Evolutionary conservation across 2,329 filamentous ascomycete genomes (phyloP), one percentile per base, ranked within the genome.

Genomic region (Diplodia scrobiculata): DNA sequence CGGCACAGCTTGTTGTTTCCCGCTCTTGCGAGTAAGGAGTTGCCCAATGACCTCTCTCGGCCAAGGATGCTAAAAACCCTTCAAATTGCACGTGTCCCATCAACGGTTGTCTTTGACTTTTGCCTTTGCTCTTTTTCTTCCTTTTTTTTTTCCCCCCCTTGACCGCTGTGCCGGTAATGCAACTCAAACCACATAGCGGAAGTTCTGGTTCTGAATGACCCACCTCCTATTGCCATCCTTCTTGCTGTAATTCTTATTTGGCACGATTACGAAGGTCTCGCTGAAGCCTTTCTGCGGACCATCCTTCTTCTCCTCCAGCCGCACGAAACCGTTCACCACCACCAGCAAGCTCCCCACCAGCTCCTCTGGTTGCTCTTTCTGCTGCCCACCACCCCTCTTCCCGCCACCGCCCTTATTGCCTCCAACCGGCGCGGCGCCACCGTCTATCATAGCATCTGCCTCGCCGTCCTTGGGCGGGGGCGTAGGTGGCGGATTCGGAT

Each of bases 181-280:
- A 36, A 11, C 34, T 77, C 74, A 80, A 11, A 78, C 77, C 29
- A 79, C 77, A 67, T 79, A 80, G 54, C 79, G 71, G 64, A 80
- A 79, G 66, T 76, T 79, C 72, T 80, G 79, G 53, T 70, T 78
- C 70, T 79, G 77, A 60, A 80, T 76, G 65, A 80, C 67, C 77
- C 78, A 80, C 47, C 71, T 60, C 72, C 68, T 72, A 71, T 14
- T n/a, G 7, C 54, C 64, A 21, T 66, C 54, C 72, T 74, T 65
- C 73, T 72, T 77, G 50, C 69, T 70, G 69, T 72, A 73, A 0
- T 69, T 72, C 32, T 71, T 74, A 68, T 79, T 79, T 58, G 92
- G 91, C 45, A 94, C 90, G 65, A 97, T 81, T 27, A 96, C 85
- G 74, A 96, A 89, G 0, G 85, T 89, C 76, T 97, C 92, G 72